Base-by-base conservation (phyloP, 192 early-diverging fungal species). In the Coemansia sp. region DNA sequence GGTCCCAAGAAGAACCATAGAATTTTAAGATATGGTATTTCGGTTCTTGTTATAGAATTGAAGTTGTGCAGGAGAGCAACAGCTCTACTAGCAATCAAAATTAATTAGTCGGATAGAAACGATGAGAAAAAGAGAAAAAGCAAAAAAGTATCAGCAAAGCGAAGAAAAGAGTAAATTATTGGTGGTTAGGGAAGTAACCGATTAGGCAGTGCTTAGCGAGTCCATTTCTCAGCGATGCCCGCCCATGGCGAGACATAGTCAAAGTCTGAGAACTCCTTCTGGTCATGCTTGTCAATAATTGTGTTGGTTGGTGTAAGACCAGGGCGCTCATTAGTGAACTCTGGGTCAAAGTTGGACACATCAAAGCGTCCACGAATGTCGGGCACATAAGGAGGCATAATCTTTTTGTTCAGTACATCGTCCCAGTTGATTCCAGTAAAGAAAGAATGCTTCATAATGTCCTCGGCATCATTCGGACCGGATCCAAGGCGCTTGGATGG, bases 291-390 rank as follows among this genome's bases (percentile, higher is more conserved):
- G 4, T 87, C 88, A 51, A 98, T 80, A 27, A 93, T 87, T 51
- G 89, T 91, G 59, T 94, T 88, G 52, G 93, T 91, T 0, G 96
- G 97, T 19, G 97, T 98, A 58, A 99, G 71, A 0, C 94, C 93
- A 2, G 97, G 95, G 57, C 85, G 80, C 85, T 98, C 95, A 39
- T 86, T 84, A n/a, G 97, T 99, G 68, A 99, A 99, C 84, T 99
- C 96, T 20, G 90, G 88, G 70, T 99, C 97, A 90, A 99, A 99
- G 88, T 98, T 98, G 36, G 95, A 97, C 11, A 92, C 90, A 70
- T 99, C 97, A 17, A 91, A 88, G 57, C 89, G 85, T 24, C 85
- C 68, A 51, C 72, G 75, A 58, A 99, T 89, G 46, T 87, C 89
- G 21, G 97, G 97, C 27, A 87, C 88, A 76, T 91, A 99, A 6